A percentile compares a stretch with the other conserved stretches of the same genome.
These are phyloP conservation scores for Lactifluus echinatus DNA, from an alignment of 768 basidiomycete genomes.

Conservation along the genomic window DNA sequence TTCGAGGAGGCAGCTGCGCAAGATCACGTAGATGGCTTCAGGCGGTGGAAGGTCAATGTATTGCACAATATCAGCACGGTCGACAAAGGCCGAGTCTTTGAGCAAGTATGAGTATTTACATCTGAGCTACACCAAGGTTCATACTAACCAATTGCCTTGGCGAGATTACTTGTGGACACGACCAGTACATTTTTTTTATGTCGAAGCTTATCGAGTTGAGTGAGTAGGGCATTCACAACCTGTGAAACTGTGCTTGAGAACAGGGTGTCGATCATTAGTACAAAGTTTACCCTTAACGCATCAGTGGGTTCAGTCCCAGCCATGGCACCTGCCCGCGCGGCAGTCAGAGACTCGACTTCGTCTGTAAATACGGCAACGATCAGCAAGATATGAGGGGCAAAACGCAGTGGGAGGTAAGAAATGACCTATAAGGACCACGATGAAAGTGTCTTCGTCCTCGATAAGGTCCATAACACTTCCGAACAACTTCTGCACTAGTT, in stretches of 20 bases:
- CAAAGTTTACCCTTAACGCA: constrained; percentile 62
- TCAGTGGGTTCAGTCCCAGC: constrained; percentile 94
- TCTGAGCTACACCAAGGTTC: background rate
- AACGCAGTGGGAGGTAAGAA: background rate
- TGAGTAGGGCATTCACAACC: constrained; percentile 97
- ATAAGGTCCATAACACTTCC: constrained; percentile 82
- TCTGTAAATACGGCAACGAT: constrained; percentile 37
- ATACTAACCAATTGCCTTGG: constrained; percentile 79
- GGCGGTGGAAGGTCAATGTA: constrained; percentile 87
- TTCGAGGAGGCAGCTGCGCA: constrained; percentile 74
- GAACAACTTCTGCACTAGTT: constrained; percentile 92
- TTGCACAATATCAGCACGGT: constrained; percentile 94
- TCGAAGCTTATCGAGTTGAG: constrained; percentile 92
- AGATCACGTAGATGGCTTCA: constrained; percentile 89
- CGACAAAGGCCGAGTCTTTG: constrained; percentile 91
- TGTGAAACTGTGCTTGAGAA: constrained; percentile 26
- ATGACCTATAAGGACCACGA: constrained; percentile 88
- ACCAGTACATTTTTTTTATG: constrained; percentile 90
- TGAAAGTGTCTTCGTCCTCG: constrained; percentile 85
- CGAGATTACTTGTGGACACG: constrained; percentile 94
- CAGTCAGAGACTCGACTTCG: constrained; percentile 94
- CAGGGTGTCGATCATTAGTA: background rate
- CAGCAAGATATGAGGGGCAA: background rate
- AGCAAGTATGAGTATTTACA: background rate
- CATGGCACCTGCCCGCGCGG: constrained; percentile 90